Percentiles rank a stretch among this genome's conserved stretches.
Evolutionary conservation across 345 rosid genomes (phyloP).

Genomic region (Hibiscus trionum): DNA sequence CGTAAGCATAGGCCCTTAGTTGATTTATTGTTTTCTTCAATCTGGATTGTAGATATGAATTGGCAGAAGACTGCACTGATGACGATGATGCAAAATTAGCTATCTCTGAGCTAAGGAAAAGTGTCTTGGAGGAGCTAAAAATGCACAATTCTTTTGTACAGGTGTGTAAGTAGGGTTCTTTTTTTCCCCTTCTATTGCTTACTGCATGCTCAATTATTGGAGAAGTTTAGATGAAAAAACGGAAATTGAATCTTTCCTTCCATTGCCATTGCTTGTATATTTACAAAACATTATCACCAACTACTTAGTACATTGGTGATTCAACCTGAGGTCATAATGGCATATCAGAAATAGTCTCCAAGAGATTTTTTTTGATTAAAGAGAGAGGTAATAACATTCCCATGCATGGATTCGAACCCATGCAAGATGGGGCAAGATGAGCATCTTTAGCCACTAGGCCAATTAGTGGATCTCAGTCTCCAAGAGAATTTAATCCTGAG

Average conservation of each 20-base stretch:
- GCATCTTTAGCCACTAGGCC: no score
- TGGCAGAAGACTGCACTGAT: conserved; percentile 89
- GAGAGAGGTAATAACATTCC: no score
- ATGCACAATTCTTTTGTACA: conserved; percentile 65
- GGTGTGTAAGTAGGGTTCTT: conserved; percentile 29
- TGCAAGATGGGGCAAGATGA: no score
- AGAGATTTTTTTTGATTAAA: not conserved
- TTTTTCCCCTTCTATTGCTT: not conserved
- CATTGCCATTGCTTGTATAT: not conserved
- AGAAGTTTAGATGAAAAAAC: not conserved
- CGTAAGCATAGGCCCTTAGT: not conserved
- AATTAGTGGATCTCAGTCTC: not conserved
- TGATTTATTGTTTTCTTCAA: conserved; percentile 11
- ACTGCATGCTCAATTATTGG: not conserved
- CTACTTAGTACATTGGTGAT: not conserved
- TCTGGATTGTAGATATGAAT: conserved; percentile 49
- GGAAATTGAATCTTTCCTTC: not conserved
- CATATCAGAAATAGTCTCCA: not conserved
- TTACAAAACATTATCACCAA: not conserved
- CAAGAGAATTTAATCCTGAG: not conserved
- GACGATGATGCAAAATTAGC: conserved; percentile 87
- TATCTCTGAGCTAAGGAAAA: conserved; percentile 59
- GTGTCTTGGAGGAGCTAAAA: conserved; percentile 63
- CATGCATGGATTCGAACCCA: no score
- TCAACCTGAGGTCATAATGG: not conserved